phyloP scores from a whole-genome alignment of 2,329 filamentous ascomycete species.

The Paecilomyces formosus region DNA sequence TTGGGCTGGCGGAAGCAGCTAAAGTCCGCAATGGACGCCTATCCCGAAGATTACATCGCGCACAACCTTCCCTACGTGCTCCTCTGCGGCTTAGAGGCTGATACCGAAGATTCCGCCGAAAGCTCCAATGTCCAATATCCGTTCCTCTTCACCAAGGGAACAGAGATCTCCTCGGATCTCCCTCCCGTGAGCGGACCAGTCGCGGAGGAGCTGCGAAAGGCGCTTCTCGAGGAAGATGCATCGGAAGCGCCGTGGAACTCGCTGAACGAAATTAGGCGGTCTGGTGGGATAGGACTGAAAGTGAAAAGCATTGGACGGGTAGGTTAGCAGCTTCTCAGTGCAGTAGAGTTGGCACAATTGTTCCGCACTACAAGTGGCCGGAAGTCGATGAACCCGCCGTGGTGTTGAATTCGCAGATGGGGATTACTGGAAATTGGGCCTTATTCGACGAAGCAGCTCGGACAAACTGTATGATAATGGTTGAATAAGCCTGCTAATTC shows the following conservation, averaged over 20 bases:
- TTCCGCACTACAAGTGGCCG: neutral
- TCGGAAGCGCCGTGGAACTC: conserved; percentile 60
- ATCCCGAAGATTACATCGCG: conserved; percentile 61
- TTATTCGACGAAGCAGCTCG: neutral
- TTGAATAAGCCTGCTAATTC: conserved; percentile 12
- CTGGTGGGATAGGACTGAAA: conserved; percentile 53
- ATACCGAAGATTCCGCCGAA: conserved; percentile 23
- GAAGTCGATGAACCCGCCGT: neutral
- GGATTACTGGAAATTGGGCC: neutral
- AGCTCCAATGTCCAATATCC: conserved; percentile 36
- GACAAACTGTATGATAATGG: neutral
- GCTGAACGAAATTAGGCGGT: conserved; percentile 43
- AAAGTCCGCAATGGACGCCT: conserved; percentile 39
- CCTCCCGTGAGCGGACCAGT: conserved; percentile 59
- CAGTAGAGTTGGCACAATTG: conserved; percentile 15
- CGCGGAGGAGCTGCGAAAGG: conserved; percentile 57
- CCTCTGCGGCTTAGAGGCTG: conserved; percentile 63
- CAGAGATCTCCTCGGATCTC: conserved; percentile 63
- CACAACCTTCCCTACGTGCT: conserved; percentile 82
- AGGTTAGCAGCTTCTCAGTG: conserved; percentile 40
- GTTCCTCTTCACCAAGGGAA: conserved; percentile 49
- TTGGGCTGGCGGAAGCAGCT: conserved; percentile 8
- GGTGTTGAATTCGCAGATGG: neutral
- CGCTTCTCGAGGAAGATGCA: conserved; percentile 60
- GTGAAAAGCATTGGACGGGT: conserved; percentile 75